Base-by-base conservation (phyloP, 1,284 basidiomycete species). In the Omphalotus olearius region DNA sequence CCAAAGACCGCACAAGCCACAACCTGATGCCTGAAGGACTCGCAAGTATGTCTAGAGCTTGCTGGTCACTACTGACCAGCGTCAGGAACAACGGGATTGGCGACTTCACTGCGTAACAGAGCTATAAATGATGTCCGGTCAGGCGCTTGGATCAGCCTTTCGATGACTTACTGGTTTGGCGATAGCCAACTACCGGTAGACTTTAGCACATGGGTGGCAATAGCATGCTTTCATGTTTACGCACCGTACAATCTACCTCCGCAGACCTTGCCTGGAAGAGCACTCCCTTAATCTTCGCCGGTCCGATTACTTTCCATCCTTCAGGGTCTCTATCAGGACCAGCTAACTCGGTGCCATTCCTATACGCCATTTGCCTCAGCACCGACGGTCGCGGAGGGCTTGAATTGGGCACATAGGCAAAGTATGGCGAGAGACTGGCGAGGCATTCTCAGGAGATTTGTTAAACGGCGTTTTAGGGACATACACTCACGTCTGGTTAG, bases 31-130 rank as follows among this genome's bases (percentile, higher is more conserved):
- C 66, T 10, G 61, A 64, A 0, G 75, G 72, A 17, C 61, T 64
- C 1, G 75, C 66, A 9, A 82, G 68, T 10, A 80, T 57, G 53
- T 81, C 78, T 9, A 82, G 67, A 1, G 73, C 75, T 30, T 79
- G 74, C n/a, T 66, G 57, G 57, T 80, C 76, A 11, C 61, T 52
- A 33, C 74, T 68, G 10, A 58, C 64, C 26, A 82, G 57, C 6
- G 72, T 76, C 23, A 81, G 56, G 37, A 69, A 63, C 7, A 83
- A 62, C 5, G 79, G 79, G 16, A 83, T 69, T 0, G 72, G 69
- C 4, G 75, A 74, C 14, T 76, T 77, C 11, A 72, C 60, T 5
- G 78, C 70, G 56, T 73, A 81, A 4, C 65, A 71, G 17, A 79
- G 66, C 79, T 82, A 33, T 25, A 36, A 28, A 25, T 14, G 38